Conservation (phyloP, 352 stramenopile species). For the Phytopythium boreale region DNA sequence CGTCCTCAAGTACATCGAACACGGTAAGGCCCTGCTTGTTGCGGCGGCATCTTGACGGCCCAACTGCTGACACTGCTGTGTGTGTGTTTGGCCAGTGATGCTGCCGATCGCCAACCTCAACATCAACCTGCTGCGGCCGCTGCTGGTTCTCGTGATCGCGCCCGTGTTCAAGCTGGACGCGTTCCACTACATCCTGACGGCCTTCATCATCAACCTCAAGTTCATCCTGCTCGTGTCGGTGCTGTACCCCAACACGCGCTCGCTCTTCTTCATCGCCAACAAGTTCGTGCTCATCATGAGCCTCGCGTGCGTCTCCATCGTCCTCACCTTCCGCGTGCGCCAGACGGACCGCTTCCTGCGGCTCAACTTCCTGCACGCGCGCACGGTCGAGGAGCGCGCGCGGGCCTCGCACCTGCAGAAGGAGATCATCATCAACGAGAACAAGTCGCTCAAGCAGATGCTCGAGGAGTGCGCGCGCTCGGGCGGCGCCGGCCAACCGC, state of each 20-base stretch:
- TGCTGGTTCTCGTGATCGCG: constrained; percentile 57
- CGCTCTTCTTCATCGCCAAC: constrained; percentile 59
- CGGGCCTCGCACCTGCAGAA: constrained; percentile 66
- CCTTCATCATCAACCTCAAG: constrained; percentile 59
- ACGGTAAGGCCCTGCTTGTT: constrained; percentile 32
- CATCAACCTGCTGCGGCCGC: constrained; percentile 57
- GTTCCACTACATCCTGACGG: constrained; percentile 65
- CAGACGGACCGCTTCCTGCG: constrained; percentile 75
- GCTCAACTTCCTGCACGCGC: constrained; percentile 72
- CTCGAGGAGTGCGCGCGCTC: constrained; percentile 53
- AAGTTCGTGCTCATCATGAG: constrained; percentile 74
- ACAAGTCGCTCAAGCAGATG: constrained; percentile 83
- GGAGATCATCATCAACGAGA: constrained; percentile 83
- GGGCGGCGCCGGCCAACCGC: constrained; percentile 18
- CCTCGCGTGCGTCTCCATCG: constrained; percentile 43
- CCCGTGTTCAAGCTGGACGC: constrained; percentile 76
- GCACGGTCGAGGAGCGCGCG: constrained; percentile 66
- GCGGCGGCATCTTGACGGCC: too few species aligned
- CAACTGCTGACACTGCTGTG: neutral
- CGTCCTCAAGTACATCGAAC: constrained; percentile 48
- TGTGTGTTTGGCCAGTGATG: constrained; percentile 27
- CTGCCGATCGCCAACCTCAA: constrained; percentile 70
- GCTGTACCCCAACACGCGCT: constrained; percentile 57
- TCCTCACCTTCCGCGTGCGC: constrained; percentile 63
- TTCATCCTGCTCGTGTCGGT: constrained; percentile 64